Percentiles rank a stretch among this genome's conserved stretches.
phyloP scores from a whole-genome alignment of 345 rosid species.

The Camelina sativa region DNA sequence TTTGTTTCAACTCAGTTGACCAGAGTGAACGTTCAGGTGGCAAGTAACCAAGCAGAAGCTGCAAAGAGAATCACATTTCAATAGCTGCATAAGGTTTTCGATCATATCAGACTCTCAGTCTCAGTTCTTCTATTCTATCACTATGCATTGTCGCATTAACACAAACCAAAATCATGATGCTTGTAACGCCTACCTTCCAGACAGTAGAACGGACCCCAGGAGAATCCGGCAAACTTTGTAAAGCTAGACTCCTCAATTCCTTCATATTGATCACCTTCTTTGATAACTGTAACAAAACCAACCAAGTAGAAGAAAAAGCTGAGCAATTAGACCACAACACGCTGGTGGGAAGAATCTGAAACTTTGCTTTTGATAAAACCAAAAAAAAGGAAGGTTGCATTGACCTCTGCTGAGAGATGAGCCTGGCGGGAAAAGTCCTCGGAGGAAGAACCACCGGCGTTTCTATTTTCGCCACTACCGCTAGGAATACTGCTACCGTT shows the following conservation, averaged over 20 bases:
- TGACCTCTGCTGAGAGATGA: conserved; percentile 80
- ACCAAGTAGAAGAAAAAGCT: not conserved
- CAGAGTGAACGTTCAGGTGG: conserved; percentile 87
- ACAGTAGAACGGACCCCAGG: conserved; percentile 85
- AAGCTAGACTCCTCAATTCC: conserved; percentile 82
- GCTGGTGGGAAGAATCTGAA: not conserved
- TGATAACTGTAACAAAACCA: conserved; percentile 56
- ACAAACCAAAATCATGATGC: conserved; percentile 5
- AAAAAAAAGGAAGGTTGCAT: conserved; percentile 4
- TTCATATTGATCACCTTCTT: conserved; percentile 80
- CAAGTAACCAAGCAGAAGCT: conserved; percentile 91
- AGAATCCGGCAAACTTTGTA: conserved; percentile 86
- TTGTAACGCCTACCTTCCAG: conserved; percentile 68
- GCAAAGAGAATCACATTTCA: conserved; percentile 39
- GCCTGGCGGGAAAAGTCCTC: conserved; percentile 87
- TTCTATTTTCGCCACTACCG: conserved; percentile 50
- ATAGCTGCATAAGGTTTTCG: not conserved
- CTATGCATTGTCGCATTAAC: not conserved
- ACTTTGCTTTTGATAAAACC: not conserved
- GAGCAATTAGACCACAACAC: not conserved
- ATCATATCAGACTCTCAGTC: not conserved
- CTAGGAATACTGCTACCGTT: conserved; percentile 39
- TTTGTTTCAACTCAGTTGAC: conserved; percentile 80
- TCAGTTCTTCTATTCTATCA: not conserved
- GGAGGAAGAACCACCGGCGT: conserved; percentile 49